phyloP scores from a whole-genome alignment of 164 flowering plant species.

The Echeveria elegans region DNA sequence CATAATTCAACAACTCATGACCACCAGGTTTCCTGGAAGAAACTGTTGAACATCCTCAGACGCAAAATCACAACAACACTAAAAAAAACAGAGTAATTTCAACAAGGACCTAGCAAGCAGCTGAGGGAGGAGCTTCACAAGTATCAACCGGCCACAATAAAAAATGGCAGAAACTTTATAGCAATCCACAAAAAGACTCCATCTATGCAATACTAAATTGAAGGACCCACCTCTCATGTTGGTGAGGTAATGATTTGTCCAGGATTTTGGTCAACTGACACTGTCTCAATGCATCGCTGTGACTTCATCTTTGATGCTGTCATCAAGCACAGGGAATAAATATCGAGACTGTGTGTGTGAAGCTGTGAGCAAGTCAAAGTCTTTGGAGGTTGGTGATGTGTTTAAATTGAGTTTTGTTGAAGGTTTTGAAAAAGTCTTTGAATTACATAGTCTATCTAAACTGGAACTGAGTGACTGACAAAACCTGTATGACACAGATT shows the following conservation, averaged over 20 bases:
- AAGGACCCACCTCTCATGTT: conserved; percentile 1
- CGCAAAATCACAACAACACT: not conserved
- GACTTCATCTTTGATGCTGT: not conserved
- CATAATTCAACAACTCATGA: not conserved
- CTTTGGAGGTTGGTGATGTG: too few relatives aligned
- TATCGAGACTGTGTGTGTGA: too few relatives aligned
- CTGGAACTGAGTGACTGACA: too few relatives aligned
- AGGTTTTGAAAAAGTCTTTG: too few relatives aligned
- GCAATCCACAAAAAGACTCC: not conserved
- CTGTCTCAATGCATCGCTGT: not conserved
- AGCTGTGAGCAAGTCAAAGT: too few relatives aligned
- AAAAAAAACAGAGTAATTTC: not conserved
- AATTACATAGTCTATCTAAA: too few relatives aligned
- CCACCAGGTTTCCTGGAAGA: not conserved
- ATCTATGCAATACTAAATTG: not conserved
- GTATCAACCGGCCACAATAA: not conserved
- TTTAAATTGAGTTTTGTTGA: too few relatives aligned
- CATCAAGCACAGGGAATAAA: too few relatives aligned
- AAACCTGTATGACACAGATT: too few relatives aligned
- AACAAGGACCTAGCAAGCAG: not conserved
- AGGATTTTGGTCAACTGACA: not conserved
- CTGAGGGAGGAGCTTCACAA: not conserved
- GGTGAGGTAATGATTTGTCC: not conserved
- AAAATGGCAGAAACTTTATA: not conserved
- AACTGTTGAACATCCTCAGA: not conserved